A percentile compares a stretch with the other conserved stretches of the same genome.
Conservation (phyloP, 805 yeast genomes). For the Candida boidinii region DNA sequence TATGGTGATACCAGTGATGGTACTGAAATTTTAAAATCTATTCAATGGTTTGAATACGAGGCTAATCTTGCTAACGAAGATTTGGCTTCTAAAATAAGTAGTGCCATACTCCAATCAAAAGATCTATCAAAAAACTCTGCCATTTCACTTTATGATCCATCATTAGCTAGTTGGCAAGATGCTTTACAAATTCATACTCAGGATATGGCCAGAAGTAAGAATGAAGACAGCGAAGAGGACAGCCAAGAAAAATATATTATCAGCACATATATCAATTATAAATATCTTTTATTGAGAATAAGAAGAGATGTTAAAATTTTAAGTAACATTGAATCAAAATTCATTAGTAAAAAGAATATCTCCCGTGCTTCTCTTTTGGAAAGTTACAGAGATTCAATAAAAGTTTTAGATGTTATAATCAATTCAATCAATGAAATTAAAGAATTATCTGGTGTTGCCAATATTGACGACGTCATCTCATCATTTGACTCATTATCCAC, state of each 20-base stretch:
- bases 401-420: slow-evolving; percentile 42
- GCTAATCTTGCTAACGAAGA: slow-evolving; percentile 67
- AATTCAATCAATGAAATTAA: slow-evolving; percentile 48
- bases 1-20: slow-evolving; percentile 11
- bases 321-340: slow-evolving; percentile 22
- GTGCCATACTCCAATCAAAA: slow-evolving; percentile 26
- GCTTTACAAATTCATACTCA: slow-evolving; percentile 51
- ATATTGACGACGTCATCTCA: slow-evolving; percentile 59
- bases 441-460: slow-evolving; percentile 89
- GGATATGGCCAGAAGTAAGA: slow-evolving; percentile 40
- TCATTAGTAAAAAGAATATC: slow-evolving; percentile 11
- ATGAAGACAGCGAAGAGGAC: slow-evolving; percentile 40
- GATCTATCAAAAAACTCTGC: slow-evolving; percentile 24
- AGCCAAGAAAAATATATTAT: slow-evolving; percentile 69
- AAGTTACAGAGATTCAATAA: slow-evolving; percentile 32
- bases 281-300: slow-evolving; percentile 54
- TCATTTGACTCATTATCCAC: slow-evolving; percentile 42
- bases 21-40: slow-evolving; percentile 18
- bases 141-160: slow-evolving; percentile 43
- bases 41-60: slow-evolving; percentile 43
- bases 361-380: slow-evolving; percentile 19
- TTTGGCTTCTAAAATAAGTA: slow-evolving; percentile 50
- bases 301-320: slow-evolving; percentile 56
- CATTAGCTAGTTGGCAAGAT: slow-evolving; percentile 61
- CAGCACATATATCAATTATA: slow-evolving; percentile 67